These are phyloP conservation scores for Tetrahymena borealis DNA, from an alignment of 73 alveolate genomes.

Conservation along the genomic window DNA sequence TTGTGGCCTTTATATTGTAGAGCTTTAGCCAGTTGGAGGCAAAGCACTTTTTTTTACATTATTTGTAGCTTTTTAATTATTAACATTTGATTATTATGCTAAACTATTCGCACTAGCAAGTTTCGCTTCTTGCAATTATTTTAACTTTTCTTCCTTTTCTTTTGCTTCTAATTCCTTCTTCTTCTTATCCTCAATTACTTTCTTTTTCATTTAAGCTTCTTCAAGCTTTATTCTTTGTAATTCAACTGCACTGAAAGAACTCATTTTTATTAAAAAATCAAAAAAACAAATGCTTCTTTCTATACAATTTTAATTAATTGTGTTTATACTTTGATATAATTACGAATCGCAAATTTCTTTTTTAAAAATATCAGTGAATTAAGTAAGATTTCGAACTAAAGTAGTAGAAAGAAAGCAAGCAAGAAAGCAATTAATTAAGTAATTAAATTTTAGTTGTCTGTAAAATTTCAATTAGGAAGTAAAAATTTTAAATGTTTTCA, in stretches of 20 bases:
- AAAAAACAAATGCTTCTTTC: not conserved
- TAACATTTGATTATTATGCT: not conserved
- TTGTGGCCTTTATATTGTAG: not conserved
- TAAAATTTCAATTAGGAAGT: not conserved
- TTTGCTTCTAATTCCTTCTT: not conserved
- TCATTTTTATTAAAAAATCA: not conserved
- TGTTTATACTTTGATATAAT: not conserved
- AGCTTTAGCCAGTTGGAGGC: not conserved
- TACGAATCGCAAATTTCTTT: not conserved
- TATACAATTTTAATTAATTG: not conserved
- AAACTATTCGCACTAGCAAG: not conserved
- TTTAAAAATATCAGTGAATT: not conserved
- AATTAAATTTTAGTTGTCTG: not conserved
- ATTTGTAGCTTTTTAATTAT: not conserved
- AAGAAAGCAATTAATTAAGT: too few species aligned
- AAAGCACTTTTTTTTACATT: not conserved
- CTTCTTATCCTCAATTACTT: not conserved
- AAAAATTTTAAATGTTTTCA: not conserved
- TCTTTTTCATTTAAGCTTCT: not conserved
- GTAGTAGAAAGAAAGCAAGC: not conserved
- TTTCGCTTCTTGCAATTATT: not conserved
- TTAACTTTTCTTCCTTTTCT: not conserved
- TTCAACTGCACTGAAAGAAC: not conserved
- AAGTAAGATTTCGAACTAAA: not conserved
- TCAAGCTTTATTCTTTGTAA: not conserved